A percentile compares a stretch with the other conserved stretches of the same genome.
These are phyloP conservation scores for Lachnellula subtilissima DNA, from an alignment of 2,329 filamentous ascomycete species.

Conservation along the genomic window DNA sequence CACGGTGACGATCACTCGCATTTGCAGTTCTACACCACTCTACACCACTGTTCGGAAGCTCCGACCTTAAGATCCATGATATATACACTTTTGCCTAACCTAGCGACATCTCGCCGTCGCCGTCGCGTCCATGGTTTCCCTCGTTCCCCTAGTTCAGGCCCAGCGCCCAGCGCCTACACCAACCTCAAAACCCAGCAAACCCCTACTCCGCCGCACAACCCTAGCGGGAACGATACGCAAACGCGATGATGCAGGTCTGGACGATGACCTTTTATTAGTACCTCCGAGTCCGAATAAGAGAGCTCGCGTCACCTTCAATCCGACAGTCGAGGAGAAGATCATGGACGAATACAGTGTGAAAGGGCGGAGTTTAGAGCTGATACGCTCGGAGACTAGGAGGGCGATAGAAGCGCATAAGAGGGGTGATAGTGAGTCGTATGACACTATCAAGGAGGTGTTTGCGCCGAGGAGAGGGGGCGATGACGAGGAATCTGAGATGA, in stretches of 20 bases:
- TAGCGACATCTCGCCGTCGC: constrained; percentile 2
- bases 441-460: constrained; percentile 56
- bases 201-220: constrained; percentile 26
- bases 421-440: constrained; percentile 56
- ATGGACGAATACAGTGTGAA: constrained; percentile 25
- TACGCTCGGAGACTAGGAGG: constrained; percentile 30
- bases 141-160: constrained; percentile 14
- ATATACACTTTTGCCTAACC: constrained; percentile 1
- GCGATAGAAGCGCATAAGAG: constrained; percentile 50
- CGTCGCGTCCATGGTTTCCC: constrained; percentile 21
- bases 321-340: constrained; percentile 31
- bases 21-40: background rate
- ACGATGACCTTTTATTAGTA: constrained; percentile 19
- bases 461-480: constrained; percentile 13
- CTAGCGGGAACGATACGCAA: constrained; percentile 27
- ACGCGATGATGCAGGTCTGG: constrained; percentile 24
- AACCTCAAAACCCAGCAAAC: constrained; percentile 24
- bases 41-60: background rate
- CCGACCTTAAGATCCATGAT: constrained; percentile 11
- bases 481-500: constrained; percentile 18
- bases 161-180: constrained; percentile 6
- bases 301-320: constrained; percentile 30
- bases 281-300: constrained; percentile 27
- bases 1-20: background rate
- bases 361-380: constrained; percentile 23